Evolutionary conservation across 306 rosid genomes (phyloP).

Genomic region (Quercus berberidifolia): DNA sequence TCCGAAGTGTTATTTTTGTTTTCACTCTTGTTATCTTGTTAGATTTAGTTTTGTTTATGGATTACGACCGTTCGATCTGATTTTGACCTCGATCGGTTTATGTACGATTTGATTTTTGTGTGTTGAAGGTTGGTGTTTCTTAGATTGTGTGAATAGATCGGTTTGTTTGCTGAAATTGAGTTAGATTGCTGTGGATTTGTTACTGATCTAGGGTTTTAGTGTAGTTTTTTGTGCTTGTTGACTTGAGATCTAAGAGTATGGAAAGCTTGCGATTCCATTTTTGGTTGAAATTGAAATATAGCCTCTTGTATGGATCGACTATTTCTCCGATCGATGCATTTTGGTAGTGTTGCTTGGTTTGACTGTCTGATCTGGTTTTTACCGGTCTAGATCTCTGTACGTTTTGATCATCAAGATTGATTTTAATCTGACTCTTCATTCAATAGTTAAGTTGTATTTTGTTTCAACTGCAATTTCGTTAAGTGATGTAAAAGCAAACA

Average conservation of each 20-base stretch:
- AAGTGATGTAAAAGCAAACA: neutral
- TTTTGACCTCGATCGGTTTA: neutral
- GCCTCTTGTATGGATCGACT: neutral
- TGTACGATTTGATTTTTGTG: neutral
- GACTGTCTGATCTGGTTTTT: constrained; percentile 31
- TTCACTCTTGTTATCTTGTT: neutral
- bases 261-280: neutral
- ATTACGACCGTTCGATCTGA: neutral
- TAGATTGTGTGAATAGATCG: neutral
- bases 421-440: neutral
- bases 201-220: constrained; percentile 35
- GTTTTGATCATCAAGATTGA: neutral
- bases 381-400: constrained; percentile 12
- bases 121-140: neutral
- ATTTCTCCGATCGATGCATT: neutral
- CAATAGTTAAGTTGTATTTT: neutral
- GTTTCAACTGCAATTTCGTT: neutral
- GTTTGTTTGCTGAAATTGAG: constrained; percentile 13
- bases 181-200: constrained; percentile 14
- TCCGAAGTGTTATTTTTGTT: neutral
- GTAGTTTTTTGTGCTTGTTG: neutral
- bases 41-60: neutral
- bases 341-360: constrained; percentile 6
- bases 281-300: neutral
- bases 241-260: constrained; percentile 27